These are phyloP conservation scores for Carnegiea gigantea DNA, from an alignment of 179 eudicot species.

Conservation along the genomic window DNA sequence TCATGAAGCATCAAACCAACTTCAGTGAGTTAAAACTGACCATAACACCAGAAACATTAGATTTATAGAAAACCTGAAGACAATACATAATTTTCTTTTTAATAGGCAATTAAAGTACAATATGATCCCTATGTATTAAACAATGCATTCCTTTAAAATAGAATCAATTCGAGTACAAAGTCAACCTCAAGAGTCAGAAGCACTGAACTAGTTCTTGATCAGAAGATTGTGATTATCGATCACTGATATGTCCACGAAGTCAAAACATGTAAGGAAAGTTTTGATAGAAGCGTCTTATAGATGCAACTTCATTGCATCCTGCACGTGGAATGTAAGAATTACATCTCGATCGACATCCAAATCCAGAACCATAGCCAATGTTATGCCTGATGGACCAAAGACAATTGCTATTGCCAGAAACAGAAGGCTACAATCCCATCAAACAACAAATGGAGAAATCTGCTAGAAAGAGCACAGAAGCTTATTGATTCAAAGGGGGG, in stretches of 20 bases:
- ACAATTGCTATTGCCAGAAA: not conserved
- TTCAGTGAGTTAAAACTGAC: slow-evolving; percentile 1
- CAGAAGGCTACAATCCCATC: not conserved
- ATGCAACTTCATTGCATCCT: not conserved
- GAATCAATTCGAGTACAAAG: not conserved
- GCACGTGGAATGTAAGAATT: not conserved
- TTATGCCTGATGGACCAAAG: not conserved
- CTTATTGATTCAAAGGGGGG: not conserved
- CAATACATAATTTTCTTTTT: not conserved
- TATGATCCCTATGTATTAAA: not conserved
- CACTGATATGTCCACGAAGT: not conserved
- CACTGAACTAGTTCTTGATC: not conserved
- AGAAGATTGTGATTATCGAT: not conserved
- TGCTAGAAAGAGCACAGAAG: not conserved
- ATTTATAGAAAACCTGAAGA: not conserved
- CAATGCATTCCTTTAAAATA: not conserved
- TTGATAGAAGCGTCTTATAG: not conserved
- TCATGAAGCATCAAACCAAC: slow-evolving; percentile 21
- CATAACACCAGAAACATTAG: not conserved
- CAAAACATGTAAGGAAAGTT: not conserved
- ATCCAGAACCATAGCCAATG: too few relatives aligned
- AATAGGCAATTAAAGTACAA: not conserved
- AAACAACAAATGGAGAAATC: not conserved
- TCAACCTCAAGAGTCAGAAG: not conserved
- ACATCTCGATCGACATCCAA: too few relatives aligned